These are phyloP conservation scores for Fomitopsis schrenkii DNA, from an alignment of 1,284 basidiomycete genomes.

Conservation along the genomic window DNA sequence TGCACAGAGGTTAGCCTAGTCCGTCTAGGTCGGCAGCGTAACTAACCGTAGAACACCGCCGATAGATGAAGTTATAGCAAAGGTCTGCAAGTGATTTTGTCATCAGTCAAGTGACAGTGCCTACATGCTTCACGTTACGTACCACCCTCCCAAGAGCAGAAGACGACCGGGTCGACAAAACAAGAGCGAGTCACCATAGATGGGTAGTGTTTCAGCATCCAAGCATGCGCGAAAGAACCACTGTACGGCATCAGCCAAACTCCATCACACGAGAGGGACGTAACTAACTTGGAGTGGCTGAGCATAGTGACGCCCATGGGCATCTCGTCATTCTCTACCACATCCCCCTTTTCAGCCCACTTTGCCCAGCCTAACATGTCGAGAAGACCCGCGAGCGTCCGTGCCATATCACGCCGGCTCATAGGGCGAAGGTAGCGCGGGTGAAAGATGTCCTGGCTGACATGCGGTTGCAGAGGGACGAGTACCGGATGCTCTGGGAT, in stretches of 20 bases:
- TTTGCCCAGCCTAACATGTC: conserved; percentile 62
- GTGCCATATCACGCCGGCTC: conserved; percentile 54
- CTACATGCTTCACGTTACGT: conserved; percentile 16
- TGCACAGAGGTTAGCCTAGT: conserved; percentile 26
- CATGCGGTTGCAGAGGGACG: conserved; percentile 78
- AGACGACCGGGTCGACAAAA: conserved; percentile 86
- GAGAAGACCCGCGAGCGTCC: conserved; percentile 57
- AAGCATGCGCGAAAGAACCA: conserved; percentile 75
- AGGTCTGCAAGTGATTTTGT: conserved; percentile 48
- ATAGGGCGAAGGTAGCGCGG: conserved; percentile 68
- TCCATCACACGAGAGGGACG: not conserved
- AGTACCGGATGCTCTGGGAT: conserved; percentile 73
- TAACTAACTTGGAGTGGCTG: conserved; percentile 82
- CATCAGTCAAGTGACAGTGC: not conserved
- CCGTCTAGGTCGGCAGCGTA: conserved; percentile 7
- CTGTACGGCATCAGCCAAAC: conserved; percentile 29
- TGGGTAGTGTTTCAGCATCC: conserved; percentile 80
- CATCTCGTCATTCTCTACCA: conserved; percentile 7
- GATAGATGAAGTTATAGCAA: conserved; percentile 86
- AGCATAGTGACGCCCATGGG: conserved; percentile 65
- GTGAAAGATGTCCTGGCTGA: conserved; percentile 83
- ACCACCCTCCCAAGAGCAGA: conserved; percentile 91
- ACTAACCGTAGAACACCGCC: conserved; percentile 54
- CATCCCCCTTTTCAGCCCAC: conserved; percentile 18
- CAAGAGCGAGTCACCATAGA: conserved; percentile 69